A percentile compares a stretch with the other conserved stretches of the same genome.
These are phyloP conservation scores for Suhomyces sp. DNA, from an alignment of 805 yeast species.

Conservation along the genomic window DNA sequence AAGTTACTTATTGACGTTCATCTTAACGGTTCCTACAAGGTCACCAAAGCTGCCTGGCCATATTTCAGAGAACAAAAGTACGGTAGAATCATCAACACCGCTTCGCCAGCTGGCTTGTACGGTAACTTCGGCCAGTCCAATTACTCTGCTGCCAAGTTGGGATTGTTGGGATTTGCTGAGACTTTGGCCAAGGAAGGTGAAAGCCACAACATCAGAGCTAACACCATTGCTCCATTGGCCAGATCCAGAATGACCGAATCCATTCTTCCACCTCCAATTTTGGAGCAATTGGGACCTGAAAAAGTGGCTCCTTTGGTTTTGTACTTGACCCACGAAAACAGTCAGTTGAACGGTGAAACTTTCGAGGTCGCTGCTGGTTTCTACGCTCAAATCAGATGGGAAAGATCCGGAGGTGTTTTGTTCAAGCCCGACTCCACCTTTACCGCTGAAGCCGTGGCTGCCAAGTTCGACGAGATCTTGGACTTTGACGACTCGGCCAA, in stretches of 20 bases:
- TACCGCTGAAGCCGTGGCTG: constrained; percentile 82
- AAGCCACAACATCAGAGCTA: constrained; percentile 77
- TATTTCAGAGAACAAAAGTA: constrained; percentile 76
- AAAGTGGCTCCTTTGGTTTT: constrained; percentile 90
- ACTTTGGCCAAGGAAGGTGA: constrained; percentile 93
- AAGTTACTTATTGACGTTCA: constrained; percentile 81
- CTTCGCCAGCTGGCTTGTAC: constrained; percentile 94
- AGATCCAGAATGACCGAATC: constrained; percentile 95
- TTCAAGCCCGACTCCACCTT: constrained; percentile 75
- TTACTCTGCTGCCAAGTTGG: constrained; percentile 91
- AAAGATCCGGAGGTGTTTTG: constrained; percentile 81
- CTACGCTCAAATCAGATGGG: constrained; percentile 91
- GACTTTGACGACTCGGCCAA: constrained; percentile 60
- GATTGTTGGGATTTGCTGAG: constrained; percentile 86
- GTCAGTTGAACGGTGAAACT: constrained; percentile 64
- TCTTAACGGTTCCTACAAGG: constrained; percentile 81
- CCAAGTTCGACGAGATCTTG: constrained; percentile 59
- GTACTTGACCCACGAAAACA: constrained; percentile 66
- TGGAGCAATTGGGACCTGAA: constrained; percentile 79
- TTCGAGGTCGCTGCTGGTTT: constrained; percentile 95
- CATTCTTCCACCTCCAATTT: constrained; percentile 78
- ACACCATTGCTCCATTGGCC: constrained; percentile 91
- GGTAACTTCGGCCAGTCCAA: constrained; percentile 97
- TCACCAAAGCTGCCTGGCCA: constrained; percentile 91
- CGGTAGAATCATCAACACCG: constrained; percentile 90